phyloP scores from a whole-genome alignment of 2,329 filamentous ascomycete species.

The Hypoxylon sp. region DNA sequence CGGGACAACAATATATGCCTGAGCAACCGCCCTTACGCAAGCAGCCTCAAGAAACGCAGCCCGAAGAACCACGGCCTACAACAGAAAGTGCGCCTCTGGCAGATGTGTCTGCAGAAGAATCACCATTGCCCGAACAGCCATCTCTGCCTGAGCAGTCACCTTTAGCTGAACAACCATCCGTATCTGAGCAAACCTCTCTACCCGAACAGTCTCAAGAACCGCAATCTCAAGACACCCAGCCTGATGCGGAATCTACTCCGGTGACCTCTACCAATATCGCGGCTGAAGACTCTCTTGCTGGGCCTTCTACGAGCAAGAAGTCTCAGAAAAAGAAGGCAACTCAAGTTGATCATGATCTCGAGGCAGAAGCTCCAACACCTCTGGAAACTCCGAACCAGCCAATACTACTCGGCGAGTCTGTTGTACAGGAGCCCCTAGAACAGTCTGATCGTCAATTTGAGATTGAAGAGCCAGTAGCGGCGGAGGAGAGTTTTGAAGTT shows the following conservation, averaged over 20 bases:
- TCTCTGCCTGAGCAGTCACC: background rate
- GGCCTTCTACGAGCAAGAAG: slow-evolving; percentile 48
- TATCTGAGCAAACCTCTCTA: background rate
- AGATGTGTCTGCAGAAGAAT: background rate
- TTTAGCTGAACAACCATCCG: background rate
- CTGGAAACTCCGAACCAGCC: slow-evolving; percentile 33
- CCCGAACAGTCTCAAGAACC: slow-evolving; percentile 15
- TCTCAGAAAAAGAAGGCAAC: slow-evolving; percentile 54
- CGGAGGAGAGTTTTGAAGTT: slow-evolving; percentile 16
- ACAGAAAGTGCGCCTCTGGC: background rate
- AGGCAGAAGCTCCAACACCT: slow-evolving; percentile 23
- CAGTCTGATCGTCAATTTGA: slow-evolving; percentile 15
- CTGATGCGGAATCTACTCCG: slow-evolving; percentile 50
- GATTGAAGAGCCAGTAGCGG: slow-evolving; percentile 19
- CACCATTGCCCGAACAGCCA: background rate
- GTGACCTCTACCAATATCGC: slow-evolving; percentile 5
- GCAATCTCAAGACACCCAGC: slow-evolving; percentile 18
- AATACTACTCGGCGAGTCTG: slow-evolving; percentile 9
- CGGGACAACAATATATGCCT: background rate
- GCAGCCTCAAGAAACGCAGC: background rate
- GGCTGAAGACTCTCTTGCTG: slow-evolving; percentile 18
- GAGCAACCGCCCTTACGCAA: background rate
- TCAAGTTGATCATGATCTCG: slow-evolving; percentile 30
- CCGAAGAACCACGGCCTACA: slow-evolving; percentile 3
- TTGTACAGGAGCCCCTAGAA: slow-evolving; percentile 16